A percentile compares a stretch with the other conserved stretches of the same genome.
phyloP scores from a whole-genome alignment of 371 early-diverging fungal species.

The Coemansia sp. region DNA sequence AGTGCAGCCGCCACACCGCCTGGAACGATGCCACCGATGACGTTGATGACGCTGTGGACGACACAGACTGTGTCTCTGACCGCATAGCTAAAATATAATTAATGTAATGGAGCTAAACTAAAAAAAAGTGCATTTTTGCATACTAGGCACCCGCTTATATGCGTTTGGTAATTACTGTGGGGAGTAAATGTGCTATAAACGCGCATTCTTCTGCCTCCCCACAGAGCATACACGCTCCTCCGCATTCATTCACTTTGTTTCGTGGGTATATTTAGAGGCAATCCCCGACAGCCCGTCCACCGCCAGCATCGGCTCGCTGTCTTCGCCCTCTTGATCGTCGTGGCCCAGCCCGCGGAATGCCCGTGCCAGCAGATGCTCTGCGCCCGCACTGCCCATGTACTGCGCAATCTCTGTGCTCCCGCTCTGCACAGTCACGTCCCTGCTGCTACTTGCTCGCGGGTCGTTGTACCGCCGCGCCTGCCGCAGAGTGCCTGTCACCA shows the following conservation, averaged over 20 bases:
- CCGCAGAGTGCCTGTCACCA: constrained; percentile 81
- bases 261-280: constrained; percentile 71
- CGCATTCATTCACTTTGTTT: neutral
- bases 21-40: constrained; percentile 29
- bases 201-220: neutral
- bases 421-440: constrained; percentile 51
- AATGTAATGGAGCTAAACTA: no score
- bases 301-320: constrained; percentile 51
- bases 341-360: constrained; percentile 80
- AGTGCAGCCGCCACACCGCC: constrained; percentile 50
- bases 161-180: no score
- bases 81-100: neutral
- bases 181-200: neutral
- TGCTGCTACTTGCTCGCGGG: neutral
- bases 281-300: constrained; percentile 84
- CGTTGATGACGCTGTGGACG: constrained; percentile 1
- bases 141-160: no score
- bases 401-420: constrained; percentile 63
- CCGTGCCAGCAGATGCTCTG: constrained; percentile 64
- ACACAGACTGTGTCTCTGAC: constrained; percentile 1
- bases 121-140: no score
- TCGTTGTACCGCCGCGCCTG: constrained; percentile 55
- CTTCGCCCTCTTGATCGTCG: constrained; percentile 54
- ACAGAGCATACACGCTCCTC: neutral
- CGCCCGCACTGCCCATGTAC: constrained; percentile 76